Evolutionary conservation across 805 yeast genomes (phyloP).

Genomic region (Deakozyma indianensis): DNA sequence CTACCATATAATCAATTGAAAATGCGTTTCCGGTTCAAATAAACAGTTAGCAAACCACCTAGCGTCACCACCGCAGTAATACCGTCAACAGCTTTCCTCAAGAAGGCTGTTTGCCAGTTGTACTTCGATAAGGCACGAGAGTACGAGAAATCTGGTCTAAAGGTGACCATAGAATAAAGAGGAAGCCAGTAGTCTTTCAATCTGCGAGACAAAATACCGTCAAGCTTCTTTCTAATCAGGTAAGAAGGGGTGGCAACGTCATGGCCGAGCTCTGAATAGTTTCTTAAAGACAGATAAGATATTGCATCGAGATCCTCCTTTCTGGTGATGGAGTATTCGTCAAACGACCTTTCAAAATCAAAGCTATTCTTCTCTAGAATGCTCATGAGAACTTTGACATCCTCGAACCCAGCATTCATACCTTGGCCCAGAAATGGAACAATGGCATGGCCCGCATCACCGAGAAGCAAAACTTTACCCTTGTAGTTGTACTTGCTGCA

Average conservation of each 20-base stretch:
- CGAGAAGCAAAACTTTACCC: constrained; percentile 54
- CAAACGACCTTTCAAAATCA: constrained; percentile 37
- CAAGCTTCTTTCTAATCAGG: constrained; percentile 52
- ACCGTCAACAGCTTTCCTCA: constrained; percentile 16
- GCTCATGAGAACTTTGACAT: constrained; percentile 53
- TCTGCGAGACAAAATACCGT: constrained; percentile 43
- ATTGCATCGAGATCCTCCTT: constrained; percentile 61
- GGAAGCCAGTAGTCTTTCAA: constrained; percentile 66
- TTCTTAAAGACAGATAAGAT: constrained; percentile 60
- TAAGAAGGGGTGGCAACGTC: constrained; percentile 52
- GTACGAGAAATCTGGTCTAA: constrained; percentile 70
- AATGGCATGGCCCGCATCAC: constrained; percentile 95
- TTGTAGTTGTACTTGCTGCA: constrained; percentile 55
- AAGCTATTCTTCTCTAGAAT: constrained; percentile 24
- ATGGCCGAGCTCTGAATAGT: constrained; percentile 78
- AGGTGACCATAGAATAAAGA: constrained; percentile 83
- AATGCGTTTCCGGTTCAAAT: background rate
- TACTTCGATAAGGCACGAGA: constrained; percentile 47
- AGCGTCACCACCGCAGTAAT: background rate
- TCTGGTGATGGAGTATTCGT: constrained; percentile 38
- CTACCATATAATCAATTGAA: no score
- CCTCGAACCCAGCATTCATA: constrained; percentile 93
- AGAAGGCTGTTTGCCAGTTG: constrained; percentile 37
- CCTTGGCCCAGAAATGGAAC: constrained; percentile 98
- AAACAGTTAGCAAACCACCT: background rate